Evolutionary conservation across 2,329 filamentous ascomycete species (phyloP).

Genomic region (Monosporascus sp.): DNA sequence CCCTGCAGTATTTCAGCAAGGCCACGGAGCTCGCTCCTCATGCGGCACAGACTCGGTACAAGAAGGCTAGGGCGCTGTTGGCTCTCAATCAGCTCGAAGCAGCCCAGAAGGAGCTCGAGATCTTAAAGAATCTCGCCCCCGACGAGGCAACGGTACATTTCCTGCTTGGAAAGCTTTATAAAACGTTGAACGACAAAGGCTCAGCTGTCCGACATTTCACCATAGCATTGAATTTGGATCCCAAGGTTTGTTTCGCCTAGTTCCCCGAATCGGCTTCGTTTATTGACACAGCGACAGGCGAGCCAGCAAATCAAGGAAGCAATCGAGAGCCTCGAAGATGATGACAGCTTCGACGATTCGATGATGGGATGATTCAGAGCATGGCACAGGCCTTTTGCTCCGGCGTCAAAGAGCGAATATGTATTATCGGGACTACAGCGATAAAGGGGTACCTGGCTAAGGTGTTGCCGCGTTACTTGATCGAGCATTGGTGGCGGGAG

Average conservation of each 20-base stretch:
- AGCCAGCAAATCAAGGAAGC: slow-evolving; percentile 93
- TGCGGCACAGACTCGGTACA: slow-evolving; percentile 81
- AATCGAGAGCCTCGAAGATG: slow-evolving; percentile 85
- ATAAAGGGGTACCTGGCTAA: background rate
- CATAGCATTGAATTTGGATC: slow-evolving; percentile 89
- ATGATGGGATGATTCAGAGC: slow-evolving; percentile 49
- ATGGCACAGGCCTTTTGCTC: slow-evolving; percentile 9
- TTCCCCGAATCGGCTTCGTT: background rate
- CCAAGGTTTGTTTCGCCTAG: slow-evolving; percentile 62
- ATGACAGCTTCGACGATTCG: slow-evolving; percentile 64
- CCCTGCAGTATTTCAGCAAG: slow-evolving; percentile 74
- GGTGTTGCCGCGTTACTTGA: background rate
- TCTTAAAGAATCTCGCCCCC: slow-evolving; percentile 86
- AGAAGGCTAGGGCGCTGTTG: slow-evolving; percentile 84
- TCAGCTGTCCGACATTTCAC: slow-evolving; percentile 91
- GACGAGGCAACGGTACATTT: slow-evolving; percentile 97
- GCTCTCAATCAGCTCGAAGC: slow-evolving; percentile 64
- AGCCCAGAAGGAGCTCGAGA: slow-evolving; percentile 75
- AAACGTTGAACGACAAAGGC: slow-evolving; percentile 64
- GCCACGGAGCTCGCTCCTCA: slow-evolving; percentile 78
- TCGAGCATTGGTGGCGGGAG: background rate
- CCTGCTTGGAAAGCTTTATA: slow-evolving; percentile 79
- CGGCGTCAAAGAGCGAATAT: slow-evolving; percentile 5
- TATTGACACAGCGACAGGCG: slow-evolving; percentile 50
- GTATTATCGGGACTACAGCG: slow-evolving; percentile 7